phyloP scores from a whole-genome alignment of 2,329 filamentous ascomycete species.

The Cercospora sp. region DNA sequence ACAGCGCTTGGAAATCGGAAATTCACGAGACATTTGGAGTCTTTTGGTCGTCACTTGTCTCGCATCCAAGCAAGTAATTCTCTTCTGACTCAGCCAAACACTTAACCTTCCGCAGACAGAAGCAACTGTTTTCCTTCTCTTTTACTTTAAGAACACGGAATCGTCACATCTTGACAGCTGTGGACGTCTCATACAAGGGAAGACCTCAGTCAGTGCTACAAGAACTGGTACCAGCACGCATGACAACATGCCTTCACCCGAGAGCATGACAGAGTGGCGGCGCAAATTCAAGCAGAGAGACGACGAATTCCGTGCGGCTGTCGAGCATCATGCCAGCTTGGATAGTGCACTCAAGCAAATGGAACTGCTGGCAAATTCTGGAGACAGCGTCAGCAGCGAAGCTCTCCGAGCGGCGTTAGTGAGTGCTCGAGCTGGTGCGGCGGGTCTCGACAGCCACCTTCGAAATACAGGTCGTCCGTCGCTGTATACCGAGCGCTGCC shows the following conservation, averaged over 20 bases:
- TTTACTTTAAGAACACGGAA: not conserved
- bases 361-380: not conserved
- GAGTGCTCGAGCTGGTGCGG: not conserved
- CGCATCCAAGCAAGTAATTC: not conserved
- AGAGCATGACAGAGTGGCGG: constrained; percentile 3
- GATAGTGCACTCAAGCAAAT: constrained; percentile 2
- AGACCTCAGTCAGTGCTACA: too few species aligned
- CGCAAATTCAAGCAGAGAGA: constrained; percentile 13
- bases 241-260: not conserved
- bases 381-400: not conserved
- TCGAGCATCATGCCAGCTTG: not conserved
- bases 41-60: not conserved
- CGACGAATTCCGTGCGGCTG: constrained; percentile 6
- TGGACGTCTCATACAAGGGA: not conserved
- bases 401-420: not conserved
- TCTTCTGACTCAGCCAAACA: not conserved
- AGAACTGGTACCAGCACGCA: too few species aligned
- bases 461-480: constrained; percentile 3
- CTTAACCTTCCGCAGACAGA: not conserved
- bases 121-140: not conserved
- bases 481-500: constrained; percentile 11
- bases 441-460: constrained; percentile 10
- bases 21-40: not conserved
- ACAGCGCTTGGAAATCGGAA: not conserved
- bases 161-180: not conserved